Percentiles rank a stretch among this genome's conserved stretches.
Evolutionary conservation across 2,329 filamentous ascomycete genomes (phyloP).

Genomic region (Aureobasidium namibiae): DNA sequence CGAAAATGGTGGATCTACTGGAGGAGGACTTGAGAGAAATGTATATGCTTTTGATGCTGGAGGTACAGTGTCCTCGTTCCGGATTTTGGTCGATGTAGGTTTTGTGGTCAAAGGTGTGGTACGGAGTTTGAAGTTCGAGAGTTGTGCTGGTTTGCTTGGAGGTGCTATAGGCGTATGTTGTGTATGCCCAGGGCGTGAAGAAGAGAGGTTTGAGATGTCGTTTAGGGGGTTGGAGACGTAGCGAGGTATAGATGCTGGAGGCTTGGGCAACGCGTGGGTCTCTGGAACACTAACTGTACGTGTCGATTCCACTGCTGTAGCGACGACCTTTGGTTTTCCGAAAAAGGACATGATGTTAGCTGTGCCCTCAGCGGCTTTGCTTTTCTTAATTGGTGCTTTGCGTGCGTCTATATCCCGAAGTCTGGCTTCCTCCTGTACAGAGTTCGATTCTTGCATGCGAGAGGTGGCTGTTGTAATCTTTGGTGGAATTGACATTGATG

Average conservation of each 20-base stretch:
- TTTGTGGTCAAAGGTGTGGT: conserved; percentile 28
- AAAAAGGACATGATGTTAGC: conserved; percentile 48
- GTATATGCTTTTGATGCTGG: conserved; percentile 38
- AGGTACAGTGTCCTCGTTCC: conserved; percentile 9
- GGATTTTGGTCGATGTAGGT: conserved; percentile 14
- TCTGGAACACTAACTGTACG: conserved; percentile 7
- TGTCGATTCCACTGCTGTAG: background rate
- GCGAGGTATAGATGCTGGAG: background rate
- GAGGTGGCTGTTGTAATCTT: conserved; percentile 31
- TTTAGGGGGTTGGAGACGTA: conserved; percentile 18
- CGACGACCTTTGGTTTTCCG: conserved; percentile 18
- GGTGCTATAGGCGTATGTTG: background rate
- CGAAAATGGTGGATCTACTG: conserved; percentile 18
- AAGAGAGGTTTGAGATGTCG: conserved; percentile 27
- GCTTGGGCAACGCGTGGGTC: background rate
- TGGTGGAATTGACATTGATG: conserved; percentile 21
- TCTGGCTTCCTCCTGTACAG: conserved; percentile 25
- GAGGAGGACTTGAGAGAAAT: conserved; percentile 36
- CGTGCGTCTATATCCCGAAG: conserved; percentile 22
- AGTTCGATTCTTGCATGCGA: conserved; percentile 32
- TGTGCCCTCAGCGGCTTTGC: conserved; percentile 35
- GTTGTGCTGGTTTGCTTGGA: background rate
- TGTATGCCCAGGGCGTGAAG: background rate
- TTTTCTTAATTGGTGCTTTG: conserved; percentile 23
- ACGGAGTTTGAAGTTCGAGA: conserved; percentile 19